Evolutionary conservation across 768 basidiomycete genomes (phyloP).

Genomic region (Auricularia sp.): DNA sequence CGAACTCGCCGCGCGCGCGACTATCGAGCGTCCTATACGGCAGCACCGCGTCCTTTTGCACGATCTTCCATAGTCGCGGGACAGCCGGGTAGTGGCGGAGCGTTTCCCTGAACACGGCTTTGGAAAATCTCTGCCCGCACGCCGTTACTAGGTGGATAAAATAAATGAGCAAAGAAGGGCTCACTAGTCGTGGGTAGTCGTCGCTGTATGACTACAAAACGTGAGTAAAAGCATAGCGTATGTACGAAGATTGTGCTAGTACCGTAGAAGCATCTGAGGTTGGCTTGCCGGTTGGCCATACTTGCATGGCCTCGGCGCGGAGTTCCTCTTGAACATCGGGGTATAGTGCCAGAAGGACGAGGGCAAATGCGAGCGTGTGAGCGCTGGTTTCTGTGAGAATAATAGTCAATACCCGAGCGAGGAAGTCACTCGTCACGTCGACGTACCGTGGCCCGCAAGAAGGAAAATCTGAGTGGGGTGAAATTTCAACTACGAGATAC

Average conservation of each 20-base stretch:
- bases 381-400: slow-evolving; percentile 35
- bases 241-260: slow-evolving; percentile 17
- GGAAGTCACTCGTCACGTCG: not conserved
- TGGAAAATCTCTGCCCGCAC: slow-evolving; percentile 31
- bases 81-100: slow-evolving; percentile 34
- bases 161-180: not conserved
- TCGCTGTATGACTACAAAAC: slow-evolving; percentile 31
- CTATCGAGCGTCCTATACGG: slow-evolving; percentile 24
- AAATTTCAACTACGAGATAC: not conserved
- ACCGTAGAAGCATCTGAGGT: slow-evolving; percentile 9
- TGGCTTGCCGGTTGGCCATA: slow-evolving; percentile 28
- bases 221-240: not conserved
- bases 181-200: slow-evolving; percentile 28
- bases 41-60: slow-evolving; percentile 26
- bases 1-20: slow-evolving; percentile 24
- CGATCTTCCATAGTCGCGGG: slow-evolving; percentile 28
- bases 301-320: slow-evolving; percentile 27
- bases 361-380: slow-evolving; percentile 33
- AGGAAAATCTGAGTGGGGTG: slow-evolving; percentile 29
- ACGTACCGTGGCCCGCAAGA: slow-evolving; percentile 39
- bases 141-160: not conserved
- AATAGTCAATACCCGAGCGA: too few relatives aligned
- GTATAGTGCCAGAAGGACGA: slow-evolving; percentile 38
- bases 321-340: slow-evolving; percentile 40
- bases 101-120: slow-evolving; percentile 36